Evolutionary conservation across 1,139 yeast genomes (phyloP).

Genomic region (Pichiaceae sp.): DNA sequence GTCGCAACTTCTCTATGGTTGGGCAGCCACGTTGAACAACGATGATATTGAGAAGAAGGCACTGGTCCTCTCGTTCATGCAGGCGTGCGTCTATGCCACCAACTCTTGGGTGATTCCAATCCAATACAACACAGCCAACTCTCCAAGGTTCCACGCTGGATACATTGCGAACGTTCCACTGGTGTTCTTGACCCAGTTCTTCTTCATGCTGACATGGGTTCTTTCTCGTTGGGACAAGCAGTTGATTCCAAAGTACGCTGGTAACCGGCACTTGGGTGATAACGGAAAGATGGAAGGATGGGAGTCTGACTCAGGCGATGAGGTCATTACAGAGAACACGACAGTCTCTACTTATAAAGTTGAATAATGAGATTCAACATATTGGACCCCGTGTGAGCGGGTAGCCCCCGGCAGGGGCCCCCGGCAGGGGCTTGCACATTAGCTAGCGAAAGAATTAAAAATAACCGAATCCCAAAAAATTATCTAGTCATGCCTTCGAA

Average conservation of each 20-base stretch:
- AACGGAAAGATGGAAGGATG: slow-evolving; percentile 2
- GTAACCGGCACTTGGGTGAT: slow-evolving; percentile 7
- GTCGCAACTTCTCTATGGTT: slow-evolving; percentile 36
- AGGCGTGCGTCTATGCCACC: slow-evolving; percentile 42
- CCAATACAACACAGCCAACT: slow-evolving; percentile 37
- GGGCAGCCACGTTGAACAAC: slow-evolving; percentile 37
- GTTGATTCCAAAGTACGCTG: slow-evolving; percentile 9
- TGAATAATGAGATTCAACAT: too few species aligned
- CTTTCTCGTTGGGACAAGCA: slow-evolving; percentile 14
- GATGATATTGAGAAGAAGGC: slow-evolving; percentile 41
- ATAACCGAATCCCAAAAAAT: background rate
- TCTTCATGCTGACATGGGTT: slow-evolving; percentile 8
- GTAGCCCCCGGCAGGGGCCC: too few species aligned
- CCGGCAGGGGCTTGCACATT: too few species aligned
- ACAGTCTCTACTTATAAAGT: background rate
- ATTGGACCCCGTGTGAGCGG: background rate
- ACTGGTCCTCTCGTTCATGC: slow-evolving; percentile 39
- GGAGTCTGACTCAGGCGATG: background rate
- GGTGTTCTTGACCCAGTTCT: slow-evolving; percentile 14
- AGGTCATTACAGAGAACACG: background rate
- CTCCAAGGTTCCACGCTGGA: slow-evolving; percentile 40
- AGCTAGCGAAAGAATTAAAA: background rate
- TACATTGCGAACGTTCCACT: slow-evolving; percentile 42
- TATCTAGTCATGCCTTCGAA: slow-evolving; percentile 9
- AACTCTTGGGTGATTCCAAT: slow-evolving; percentile 37